Evolutionary conservation across 2,329 filamentous ascomycete species (phyloP).

Genomic region (Colletotrichum graminicola): DNA sequence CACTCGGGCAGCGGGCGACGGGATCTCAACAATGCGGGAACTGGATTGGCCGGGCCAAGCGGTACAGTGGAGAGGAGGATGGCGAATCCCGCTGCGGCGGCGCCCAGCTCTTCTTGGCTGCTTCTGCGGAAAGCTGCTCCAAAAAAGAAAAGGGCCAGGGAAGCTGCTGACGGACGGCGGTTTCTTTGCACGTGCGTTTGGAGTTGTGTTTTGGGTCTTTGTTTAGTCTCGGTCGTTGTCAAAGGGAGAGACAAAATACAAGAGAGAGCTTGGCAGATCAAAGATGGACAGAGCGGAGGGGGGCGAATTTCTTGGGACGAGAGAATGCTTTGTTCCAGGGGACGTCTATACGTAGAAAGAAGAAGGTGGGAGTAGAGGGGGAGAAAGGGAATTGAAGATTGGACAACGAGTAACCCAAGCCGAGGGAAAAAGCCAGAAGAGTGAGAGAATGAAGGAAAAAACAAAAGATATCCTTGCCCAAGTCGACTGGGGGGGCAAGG

Average conservation of each 20-base stretch:
- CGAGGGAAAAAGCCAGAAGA: conserved; percentile 10
- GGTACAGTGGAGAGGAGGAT: conserved; percentile 18
- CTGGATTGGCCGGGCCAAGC: conserved; percentile 32
- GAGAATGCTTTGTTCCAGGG: not conserved
- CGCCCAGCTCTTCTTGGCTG: not conserved
- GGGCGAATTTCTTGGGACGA: conserved; percentile 6
- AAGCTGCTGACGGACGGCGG: not conserved
- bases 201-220: not conserved
- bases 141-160: not conserved
- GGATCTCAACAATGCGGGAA: conserved; percentile 39
- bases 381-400: conserved; percentile 6
- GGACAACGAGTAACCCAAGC: conserved; percentile 12
- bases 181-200: conserved; percentile 11
- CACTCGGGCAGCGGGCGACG: conserved; percentile 23
- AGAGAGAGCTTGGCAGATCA: conserved; percentile 7
- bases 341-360: not conserved
- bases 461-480: not conserved
- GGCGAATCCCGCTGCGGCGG: conserved; percentile 3
- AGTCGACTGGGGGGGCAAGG: conserved; percentile 11
- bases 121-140: not conserved
- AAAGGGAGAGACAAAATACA: not conserved
- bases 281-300: conserved; percentile 10
- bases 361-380: not conserved
- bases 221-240: not conserved
- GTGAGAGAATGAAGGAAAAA: not conserved